phyloP scores from a whole-genome alignment of 768 basidiomycete species.

The Leccinum disarticulatum region DNA sequence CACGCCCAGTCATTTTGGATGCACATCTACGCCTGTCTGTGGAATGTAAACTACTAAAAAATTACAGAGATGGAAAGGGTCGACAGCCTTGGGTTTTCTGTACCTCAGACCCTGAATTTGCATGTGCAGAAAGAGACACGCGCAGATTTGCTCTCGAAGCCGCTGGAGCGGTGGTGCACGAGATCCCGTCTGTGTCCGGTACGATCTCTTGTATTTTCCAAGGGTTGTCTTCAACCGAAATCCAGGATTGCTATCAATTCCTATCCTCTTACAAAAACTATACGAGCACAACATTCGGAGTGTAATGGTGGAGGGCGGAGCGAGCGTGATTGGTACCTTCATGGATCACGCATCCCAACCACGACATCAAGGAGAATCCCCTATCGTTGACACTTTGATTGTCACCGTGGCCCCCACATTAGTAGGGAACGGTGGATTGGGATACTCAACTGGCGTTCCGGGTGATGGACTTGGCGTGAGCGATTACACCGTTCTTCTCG shows the following conservation, averaged over 20 bases:
- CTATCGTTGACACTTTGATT: conserved; percentile 68
- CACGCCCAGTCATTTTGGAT: conserved; percentile 86
- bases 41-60: conserved; percentile 68
- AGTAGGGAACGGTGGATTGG: conserved; percentile 71
- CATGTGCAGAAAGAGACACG: conserved; percentile 23
- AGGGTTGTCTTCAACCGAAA: background rate
- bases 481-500: background rate
- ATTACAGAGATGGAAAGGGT: conserved; percentile 58
- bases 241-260: conserved; percentile 44
- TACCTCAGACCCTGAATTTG: conserved; percentile 16
- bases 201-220: background rate
- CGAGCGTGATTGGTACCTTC: conserved; percentile 67
- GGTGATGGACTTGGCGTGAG: conserved; percentile 21
- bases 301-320: conserved; percentile 97
- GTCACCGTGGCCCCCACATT: conserved; percentile 86
- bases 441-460: conserved; percentile 40
- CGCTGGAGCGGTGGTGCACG: conserved; percentile 68
- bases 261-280: conserved; percentile 51
- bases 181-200: conserved; percentile 46
- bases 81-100: conserved; percentile 75
- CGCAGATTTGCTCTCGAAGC: conserved; percentile 48
- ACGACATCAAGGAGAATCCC: conserved; percentile 8
- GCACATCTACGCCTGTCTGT: conserved; percentile 62
- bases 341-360: conserved; percentile 13
- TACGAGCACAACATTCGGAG: conserved; percentile 58